A percentile compares a stretch with the other conserved stretches of the same genome.
These are phyloP conservation scores for Paecilomyces sp. DNA, from an alignment of 2,329 filamentous ascomycete genomes.

Conservation along the genomic window DNA sequence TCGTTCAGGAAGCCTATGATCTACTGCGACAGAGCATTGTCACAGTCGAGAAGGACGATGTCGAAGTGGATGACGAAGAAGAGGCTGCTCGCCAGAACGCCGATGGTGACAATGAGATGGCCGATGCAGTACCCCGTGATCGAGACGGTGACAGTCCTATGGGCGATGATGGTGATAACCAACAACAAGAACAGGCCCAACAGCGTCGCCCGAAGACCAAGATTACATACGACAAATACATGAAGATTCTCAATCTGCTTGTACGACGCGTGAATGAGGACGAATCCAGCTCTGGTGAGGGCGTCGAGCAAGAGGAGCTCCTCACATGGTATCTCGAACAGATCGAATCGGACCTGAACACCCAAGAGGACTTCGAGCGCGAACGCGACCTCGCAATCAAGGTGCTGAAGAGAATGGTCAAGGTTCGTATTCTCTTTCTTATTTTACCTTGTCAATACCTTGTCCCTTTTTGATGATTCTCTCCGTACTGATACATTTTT, in stretches of 20 bases:
- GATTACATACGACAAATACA: slow-evolving; percentile 93
- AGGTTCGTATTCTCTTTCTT: slow-evolving; percentile 52
- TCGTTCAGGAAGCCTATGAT: slow-evolving; percentile 88
- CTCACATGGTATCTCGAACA: slow-evolving; percentile 88
- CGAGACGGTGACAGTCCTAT: slow-evolving; percentile 47
- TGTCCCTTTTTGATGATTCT: not conserved
- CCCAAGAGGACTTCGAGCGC: slow-evolving; percentile 70
- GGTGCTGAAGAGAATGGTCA: slow-evolving; percentile 93
- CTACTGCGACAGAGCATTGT: slow-evolving; percentile 92
- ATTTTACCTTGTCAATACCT: slow-evolving; percentile 1
- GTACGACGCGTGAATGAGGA: slow-evolving; percentile 79
- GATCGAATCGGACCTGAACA: slow-evolving; percentile 73
- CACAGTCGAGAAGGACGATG: slow-evolving; percentile 93
- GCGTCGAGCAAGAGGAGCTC: slow-evolving; percentile 75
- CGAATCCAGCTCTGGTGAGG: slow-evolving; percentile 67
- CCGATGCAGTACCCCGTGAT: slow-evolving; percentile 33
- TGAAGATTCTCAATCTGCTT: slow-evolving; percentile 78
- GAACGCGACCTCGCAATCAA: slow-evolving; percentile 70
- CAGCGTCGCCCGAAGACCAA: slow-evolving; percentile 61
- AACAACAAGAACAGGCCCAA: slow-evolving; percentile 22
- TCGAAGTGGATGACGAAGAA: slow-evolving; percentile 79
- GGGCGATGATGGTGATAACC: slow-evolving; percentile 46
- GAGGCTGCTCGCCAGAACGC: slow-evolving; percentile 41
- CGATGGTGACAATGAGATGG: slow-evolving; percentile 46
- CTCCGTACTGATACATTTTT: not conserved